Base-by-base conservation (phyloP, 371 early-diverging fungal species). In the Nosema granulosis region DNA sequence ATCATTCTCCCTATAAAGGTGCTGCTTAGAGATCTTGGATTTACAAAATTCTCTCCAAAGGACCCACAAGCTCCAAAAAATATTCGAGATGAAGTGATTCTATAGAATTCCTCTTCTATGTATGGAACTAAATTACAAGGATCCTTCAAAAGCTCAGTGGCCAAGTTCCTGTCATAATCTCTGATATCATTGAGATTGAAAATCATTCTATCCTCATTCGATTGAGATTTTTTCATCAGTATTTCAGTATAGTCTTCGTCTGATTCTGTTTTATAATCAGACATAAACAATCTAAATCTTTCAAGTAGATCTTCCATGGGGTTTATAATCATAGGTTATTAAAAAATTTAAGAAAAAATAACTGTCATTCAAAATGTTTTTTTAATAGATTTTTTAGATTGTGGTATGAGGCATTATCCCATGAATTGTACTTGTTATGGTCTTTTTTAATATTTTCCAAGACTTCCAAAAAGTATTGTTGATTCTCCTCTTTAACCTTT, bases 11-110 rank as follows among this genome's bases (percentile, higher is more conserved):
- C 93, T 24, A 99, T 81, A 69, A 88, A 90, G 65, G 82, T 83
- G 6, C 96, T 90, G 31, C 87, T 88, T 57, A 99, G 78, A n/a
- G 90, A 90, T 66, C 97, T 88, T 13, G 98, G 98, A 70, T 90
- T 91, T 68, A 95, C 86, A 56, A 90, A 88, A 75, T 92, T 86
- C 35, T 90, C 90, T 49, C 95, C 96, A 86, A 98, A 94, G 37
- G 92, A 89, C 6, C 98, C 98, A 51, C 89, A 88, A 72, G 96
- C 88, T 28, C 96, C 97, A 72, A 84, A 29, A 31, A 58, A 59
- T 29, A 74, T 65, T 43, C 63, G 63, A 34, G 26, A 57, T 29
- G 38, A 29, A 2, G 20, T 51, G 24, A 63, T 54, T 20, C 57
- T 34, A 26, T 52, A 31, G 32, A 82, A 31, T 32, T 76, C 71